These are phyloP conservation scores for Onygenales sp. DNA, from an alignment of 2,329 filamentous ascomycete species.

Conservation along the genomic window DNA sequence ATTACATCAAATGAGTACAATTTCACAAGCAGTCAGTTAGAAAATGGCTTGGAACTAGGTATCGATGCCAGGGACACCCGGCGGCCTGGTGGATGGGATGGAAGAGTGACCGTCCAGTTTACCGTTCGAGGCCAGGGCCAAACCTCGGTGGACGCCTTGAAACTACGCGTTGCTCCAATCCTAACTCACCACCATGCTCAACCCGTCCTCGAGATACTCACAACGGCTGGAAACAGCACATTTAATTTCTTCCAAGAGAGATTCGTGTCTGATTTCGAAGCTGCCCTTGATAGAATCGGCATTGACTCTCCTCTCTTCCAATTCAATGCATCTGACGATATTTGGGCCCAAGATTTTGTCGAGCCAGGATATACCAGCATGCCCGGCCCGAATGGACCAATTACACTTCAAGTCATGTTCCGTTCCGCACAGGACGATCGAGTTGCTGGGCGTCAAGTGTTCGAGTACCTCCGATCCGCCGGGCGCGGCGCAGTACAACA, in stretches of 20 bases:
- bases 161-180: slow-evolving; percentile 29
- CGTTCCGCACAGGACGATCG: slow-evolving; percentile 18
- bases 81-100: slow-evolving; percentile 12
- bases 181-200: slow-evolving; percentile 31
- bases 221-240: slow-evolving; percentile 6
- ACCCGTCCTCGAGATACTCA: slow-evolving; percentile 18
- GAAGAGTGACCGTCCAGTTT: slow-evolving; percentile 15
- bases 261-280: slow-evolving; percentile 16
- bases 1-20: slow-evolving; percentile 17
- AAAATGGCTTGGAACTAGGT: slow-evolving; percentile 24
- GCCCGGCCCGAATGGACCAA: slow-evolving; percentile 25
- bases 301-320: slow-evolving; percentile 13
- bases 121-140: slow-evolving; percentile 16
- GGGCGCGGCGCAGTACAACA: slow-evolving; percentile 25
- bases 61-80: slow-evolving; percentile 27
- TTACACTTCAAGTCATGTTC: slow-evolving; percentile 26
- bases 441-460: slow-evolving; percentile 22
- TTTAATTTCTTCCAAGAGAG: slow-evolving; percentile 1
- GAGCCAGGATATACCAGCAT: slow-evolving; percentile 32
- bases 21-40: slow-evolving; percentile 21
- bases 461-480: slow-evolving; percentile 21
- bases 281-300: slow-evolving; percentile 7
- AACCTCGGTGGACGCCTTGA: slow-evolving; percentile 19
- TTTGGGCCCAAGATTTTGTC: slow-evolving; percentile 33
- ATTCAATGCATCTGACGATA: slow-evolving; percentile 19